Base-by-base conservation (phyloP, 345 rosid genomes). In the Ceriops zippeliana region DNA sequence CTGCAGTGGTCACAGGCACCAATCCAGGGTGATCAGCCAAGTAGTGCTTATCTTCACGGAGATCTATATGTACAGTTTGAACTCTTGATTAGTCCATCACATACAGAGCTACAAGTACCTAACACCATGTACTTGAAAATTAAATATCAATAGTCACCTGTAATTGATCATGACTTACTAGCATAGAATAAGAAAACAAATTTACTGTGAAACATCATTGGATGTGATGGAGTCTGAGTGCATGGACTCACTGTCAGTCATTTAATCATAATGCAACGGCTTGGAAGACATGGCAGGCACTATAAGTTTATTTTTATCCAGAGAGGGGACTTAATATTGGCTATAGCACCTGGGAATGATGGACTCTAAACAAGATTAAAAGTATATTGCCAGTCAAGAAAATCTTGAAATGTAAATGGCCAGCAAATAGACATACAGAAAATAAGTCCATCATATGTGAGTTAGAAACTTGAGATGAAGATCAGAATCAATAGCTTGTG, bases 11-110 rank as follows among this genome's bases (percentile, higher is more conserved):
- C 65, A 95, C 96, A 58, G 99, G 93, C 49, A 87, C 86, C 81
- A 86, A 69, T 59, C 97, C 97, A 68, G 96, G 99, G 80, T 91
- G 99, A 80, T 91, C 97, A 75, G 96, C 90, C 81, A 91, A 77
- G 80, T 95, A 95, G 78, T 86, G 93, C 74, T 86, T 95, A 73
- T 95, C 96, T 73, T 90, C 97, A 54, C 99, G 96, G 59, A 95
- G 97, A 91, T 95, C 99, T 95, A 73, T 78, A 80, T 52, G 37
- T 24, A 68, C 65, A 61, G 65, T 77, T 62, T 61, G 47, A 75
- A 66, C 22, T 58, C 73, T 65, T 61, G 66, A 75, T 77, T 70
- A 70, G 66, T 63, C 30, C 19, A 66, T 27, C 64, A 7, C 57
- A 46, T 61, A 20, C 34, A 49, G 49, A 6, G 61, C 62, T 59